Evolutionary conservation across 1,284 basidiomycete species (phyloP), one percentile per base, ranked within the genome.

Genomic region (Albatrellus sp.): DNA sequence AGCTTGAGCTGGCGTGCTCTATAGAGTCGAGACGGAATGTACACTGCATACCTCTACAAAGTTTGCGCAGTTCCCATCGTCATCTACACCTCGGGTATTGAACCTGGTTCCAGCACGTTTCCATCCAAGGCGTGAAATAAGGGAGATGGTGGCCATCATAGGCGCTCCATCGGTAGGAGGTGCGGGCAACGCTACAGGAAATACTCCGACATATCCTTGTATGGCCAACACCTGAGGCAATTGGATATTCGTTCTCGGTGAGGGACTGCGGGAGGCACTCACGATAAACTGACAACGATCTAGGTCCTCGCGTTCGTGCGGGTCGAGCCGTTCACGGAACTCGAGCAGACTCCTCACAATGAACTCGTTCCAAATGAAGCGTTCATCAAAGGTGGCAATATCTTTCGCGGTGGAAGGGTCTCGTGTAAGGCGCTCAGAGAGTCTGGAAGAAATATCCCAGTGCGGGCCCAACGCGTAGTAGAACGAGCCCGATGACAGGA

Each of bases 31-130:
- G 35, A 39, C 33, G 40, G 19, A 46, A 36, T 17, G 29, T 46
- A 47, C 48, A 50, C 46, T 58, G 24, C 69, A 46, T 55, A 80
- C 88, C 75, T 97, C 94, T 31, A 96, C 96, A 63, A 97, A 98
- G 59, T 98, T 98, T 40, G 96, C 96, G 14, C 88, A 89, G 58
- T 96, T 86, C 34, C 96, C 94, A 55, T 97, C 91, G 60, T 99
- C 96, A 58, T 98, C 96, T 17, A 99, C 87, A 0, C 96, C 96
- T 47, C 96, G 77, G 2, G 93, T 94, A 57, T 97, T 94, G 69
- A 97, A 98, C 29, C 96, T 79, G 14, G 96, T 98, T 2, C 96
- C 96, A 14, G 96, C 94, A 50, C 93, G 75, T 63, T 92, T 94
- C 80, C 89, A 94, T 30, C 92, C 87, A 7, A 98, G 70, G 20